A percentile compares a stretch with the other conserved stretches of the same genome.
These are phyloP conservation scores for Gnaphalium uliginosum DNA, from an alignment of 129 eudicot species.

Conservation along the genomic window DNA sequence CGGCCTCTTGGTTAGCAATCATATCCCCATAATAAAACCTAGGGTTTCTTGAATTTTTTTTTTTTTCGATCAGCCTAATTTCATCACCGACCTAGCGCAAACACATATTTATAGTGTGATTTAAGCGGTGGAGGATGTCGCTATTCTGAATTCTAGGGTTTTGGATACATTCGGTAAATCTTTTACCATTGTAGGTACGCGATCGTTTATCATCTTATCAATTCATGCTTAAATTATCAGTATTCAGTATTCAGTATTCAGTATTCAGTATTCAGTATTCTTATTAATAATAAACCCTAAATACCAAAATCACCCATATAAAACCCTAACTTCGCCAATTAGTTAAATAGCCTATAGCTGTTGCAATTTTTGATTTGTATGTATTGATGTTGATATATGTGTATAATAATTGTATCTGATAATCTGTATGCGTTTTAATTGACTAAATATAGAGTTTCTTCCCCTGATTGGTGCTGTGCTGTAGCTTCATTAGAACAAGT, in stretches of 20 bases:
- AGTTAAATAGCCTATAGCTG: background rate
- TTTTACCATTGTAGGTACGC: background rate
- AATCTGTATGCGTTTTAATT: background rate
- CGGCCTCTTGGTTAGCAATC: background rate
- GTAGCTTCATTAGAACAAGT: background rate
- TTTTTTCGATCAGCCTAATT: background rate
- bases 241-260: no score
- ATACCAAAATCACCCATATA: background rate
- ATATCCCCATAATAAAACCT: background rate
- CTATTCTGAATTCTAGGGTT: background rate
- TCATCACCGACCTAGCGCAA: background rate
- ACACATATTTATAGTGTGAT: background rate
- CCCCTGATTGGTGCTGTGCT: background rate
- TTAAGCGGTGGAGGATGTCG: background rate
- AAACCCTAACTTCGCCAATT: background rate
- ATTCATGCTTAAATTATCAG: background rate
- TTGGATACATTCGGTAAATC: background rate
- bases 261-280: no score
- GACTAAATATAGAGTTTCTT: background rate
- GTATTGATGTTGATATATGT: background rate
- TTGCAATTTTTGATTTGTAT: no score
- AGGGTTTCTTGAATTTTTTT: no score
- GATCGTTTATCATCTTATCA: background rate
- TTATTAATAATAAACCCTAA: background rate
- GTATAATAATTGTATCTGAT: background rate